Evolutionary conservation across 202 grass and related monocot species (phyloP).

Genomic region (Panicum hallii): DNA sequence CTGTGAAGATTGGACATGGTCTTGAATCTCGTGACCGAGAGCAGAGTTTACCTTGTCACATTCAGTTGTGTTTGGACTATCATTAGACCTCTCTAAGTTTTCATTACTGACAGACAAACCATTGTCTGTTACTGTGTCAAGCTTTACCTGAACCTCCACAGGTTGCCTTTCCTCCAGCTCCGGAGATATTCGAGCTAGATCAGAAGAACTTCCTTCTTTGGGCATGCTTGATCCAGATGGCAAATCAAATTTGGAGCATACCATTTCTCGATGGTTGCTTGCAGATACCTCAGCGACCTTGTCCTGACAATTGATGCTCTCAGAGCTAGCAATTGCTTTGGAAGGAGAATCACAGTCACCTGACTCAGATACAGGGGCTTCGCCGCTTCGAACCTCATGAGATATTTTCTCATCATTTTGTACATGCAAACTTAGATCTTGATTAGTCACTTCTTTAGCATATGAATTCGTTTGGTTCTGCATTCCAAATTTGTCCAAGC

Average conservation of each 20-base stretch:
- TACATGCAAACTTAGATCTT: conserved; percentile 34
- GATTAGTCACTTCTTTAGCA: conserved; percentile 39
- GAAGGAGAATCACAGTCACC: conserved; percentile 41
- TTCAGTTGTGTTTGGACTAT: conserved; percentile 35
- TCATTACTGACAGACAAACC: conserved; percentile 49
- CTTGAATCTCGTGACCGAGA: conserved; percentile 42
- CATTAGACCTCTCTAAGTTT: conserved; percentile 48
- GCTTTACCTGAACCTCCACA: conserved; percentile 42
- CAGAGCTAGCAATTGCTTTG: conserved; percentile 38
- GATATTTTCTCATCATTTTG: conserved; percentile 44
- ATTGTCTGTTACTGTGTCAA: conserved; percentile 36
- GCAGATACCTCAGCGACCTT: conserved; percentile 36
- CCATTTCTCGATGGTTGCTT: conserved; percentile 44
- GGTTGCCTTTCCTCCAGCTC: conserved; percentile 50
- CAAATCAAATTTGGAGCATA: conserved; percentile 50
- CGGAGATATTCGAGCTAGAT: conserved; percentile 38
- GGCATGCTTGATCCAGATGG: conserved; percentile 41
- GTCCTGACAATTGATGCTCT: conserved; percentile 40
- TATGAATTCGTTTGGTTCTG: conserved; percentile 46
- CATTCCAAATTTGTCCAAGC: conserved; percentile 31
- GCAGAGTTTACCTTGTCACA: conserved; percentile 36
- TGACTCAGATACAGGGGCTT: conserved; percentile 33
- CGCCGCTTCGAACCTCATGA: conserved; percentile 11
- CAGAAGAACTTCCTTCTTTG: conserved; percentile 45
- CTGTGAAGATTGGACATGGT: conserved; percentile 50